A percentile compares a stretch with the other conserved stretches of the same genome.
These are phyloP conservation scores for Cyberlindnera mycetangii DNA, from an alignment of 805 yeast species.

Conservation along the genomic window DNA sequence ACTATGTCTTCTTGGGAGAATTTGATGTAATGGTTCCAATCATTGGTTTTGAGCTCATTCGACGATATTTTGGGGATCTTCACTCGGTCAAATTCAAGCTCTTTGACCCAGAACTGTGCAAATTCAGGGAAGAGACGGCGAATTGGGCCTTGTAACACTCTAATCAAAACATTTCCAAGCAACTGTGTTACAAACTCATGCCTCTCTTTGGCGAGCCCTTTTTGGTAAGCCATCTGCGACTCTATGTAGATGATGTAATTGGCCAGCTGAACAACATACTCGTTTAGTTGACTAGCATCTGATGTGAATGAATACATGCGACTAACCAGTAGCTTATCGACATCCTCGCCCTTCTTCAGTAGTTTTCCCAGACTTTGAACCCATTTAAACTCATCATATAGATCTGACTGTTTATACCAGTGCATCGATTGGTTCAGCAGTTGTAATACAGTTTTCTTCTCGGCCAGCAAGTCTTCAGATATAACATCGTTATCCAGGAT, in stretches of 20 bases:
- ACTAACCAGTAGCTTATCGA: conserved; percentile 1
- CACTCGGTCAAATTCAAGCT: background rate
- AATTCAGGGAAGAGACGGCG: conserved; percentile 13
- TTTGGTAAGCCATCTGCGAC: background rate
- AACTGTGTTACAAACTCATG: background rate
- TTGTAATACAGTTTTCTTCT: conserved; percentile 1
- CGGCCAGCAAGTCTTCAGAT: background rate
- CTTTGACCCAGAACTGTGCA: conserved; percentile 1
- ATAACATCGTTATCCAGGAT: conserved; percentile 8
- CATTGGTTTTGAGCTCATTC: conserved; percentile 5
- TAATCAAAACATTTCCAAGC: conserved; percentile 2
- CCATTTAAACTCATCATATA: background rate
- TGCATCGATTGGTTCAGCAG: conserved; percentile 4
- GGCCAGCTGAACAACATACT: background rate
- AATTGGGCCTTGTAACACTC: conserved; percentile 5
- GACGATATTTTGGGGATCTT: background rate
- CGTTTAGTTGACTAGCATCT: background rate
- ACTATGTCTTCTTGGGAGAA: conserved; percentile 8
- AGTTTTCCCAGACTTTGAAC: background rate
- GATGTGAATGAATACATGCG: background rate
- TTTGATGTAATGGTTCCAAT: conserved; percentile 18
- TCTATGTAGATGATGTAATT: conserved; percentile 1
- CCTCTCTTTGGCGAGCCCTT: conserved; percentile 1
- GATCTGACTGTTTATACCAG: background rate
- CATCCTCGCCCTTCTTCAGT: background rate